phyloP scores from a whole-genome alignment of 2,329 filamentous ascomycete genomes.

The Colletotrichum tropicicola region DNA sequence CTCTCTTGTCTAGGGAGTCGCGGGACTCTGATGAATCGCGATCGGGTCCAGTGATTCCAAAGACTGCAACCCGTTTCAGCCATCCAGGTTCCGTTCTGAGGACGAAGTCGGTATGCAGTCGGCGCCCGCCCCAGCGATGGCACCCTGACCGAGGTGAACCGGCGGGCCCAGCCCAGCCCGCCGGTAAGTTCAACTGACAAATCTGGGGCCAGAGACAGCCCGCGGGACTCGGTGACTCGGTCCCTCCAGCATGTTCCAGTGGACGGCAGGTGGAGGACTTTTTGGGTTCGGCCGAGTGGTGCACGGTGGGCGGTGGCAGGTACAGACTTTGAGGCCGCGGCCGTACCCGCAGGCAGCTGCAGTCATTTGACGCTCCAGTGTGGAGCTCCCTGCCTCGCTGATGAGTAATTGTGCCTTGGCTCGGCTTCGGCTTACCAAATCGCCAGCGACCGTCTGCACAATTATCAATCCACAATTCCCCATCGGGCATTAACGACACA shows the following conservation, averaged over 20 bases:
- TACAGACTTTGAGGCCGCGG: neutral
- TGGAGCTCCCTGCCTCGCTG: neutral
- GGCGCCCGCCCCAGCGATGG: neutral
- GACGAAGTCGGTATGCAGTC: no score
- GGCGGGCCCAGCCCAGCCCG: neutral
- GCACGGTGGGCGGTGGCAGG: no score
- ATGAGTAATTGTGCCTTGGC: constrained; percentile 17
- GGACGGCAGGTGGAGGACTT: no score
- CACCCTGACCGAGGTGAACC: neutral
- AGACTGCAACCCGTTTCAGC: neutral
- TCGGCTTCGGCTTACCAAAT: constrained; percentile 19
- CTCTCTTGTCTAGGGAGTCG: no score
- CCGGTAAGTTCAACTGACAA: neutral
- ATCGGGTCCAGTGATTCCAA: neutral
- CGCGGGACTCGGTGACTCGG: neutral
- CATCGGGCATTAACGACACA: neutral
- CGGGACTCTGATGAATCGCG: neutral
- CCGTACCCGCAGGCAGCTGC: constrained; percentile 14
- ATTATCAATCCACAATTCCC: neutral
- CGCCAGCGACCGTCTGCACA: neutral
- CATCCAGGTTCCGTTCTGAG: no score
- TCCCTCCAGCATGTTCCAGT: neutral
- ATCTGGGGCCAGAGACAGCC: no score
- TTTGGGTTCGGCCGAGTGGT: neutral
- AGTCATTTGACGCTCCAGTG: no score